These are phyloP conservation scores for Afroboletus lepidellus DNA, from an alignment of 1,284 basidiomycete species.

Conservation along the genomic window DNA sequence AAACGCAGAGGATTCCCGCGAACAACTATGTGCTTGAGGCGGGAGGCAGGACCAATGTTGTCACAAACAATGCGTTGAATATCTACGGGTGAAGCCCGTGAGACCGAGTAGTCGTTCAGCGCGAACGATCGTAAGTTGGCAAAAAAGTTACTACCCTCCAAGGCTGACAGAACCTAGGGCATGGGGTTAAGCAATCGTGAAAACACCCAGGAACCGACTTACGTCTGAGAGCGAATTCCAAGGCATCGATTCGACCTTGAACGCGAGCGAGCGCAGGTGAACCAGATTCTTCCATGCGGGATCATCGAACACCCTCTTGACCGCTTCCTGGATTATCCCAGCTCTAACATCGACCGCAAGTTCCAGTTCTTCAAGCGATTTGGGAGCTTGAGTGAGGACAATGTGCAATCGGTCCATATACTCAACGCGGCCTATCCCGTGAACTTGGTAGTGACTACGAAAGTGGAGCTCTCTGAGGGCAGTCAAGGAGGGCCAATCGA, in stretches of 20 bases:
- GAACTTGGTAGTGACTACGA: background rate
- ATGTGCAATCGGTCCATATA: background rate
- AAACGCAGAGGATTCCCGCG: background rate
- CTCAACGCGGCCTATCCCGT: background rate
- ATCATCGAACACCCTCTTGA: background rate
- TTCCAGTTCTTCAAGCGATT: slow-evolving; percentile 1
- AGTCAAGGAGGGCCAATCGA: background rate
- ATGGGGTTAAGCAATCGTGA: background rate
- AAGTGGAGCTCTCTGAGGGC: slow-evolving; percentile 5
- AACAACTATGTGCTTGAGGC: background rate
- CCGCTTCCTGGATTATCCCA: too few species aligned
- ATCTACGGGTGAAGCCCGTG: background rate
- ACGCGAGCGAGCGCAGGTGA: slow-evolving; percentile 10
- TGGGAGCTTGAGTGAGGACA: background rate
- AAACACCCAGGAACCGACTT: background rate
- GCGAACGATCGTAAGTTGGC: background rate
- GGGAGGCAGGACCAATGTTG: background rate
- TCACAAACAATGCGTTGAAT: background rate
- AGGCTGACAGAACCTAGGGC: too few species aligned
- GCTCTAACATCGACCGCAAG: background rate
- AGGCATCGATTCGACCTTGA: background rate
- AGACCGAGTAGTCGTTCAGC: background rate
- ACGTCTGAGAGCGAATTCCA: background rate
- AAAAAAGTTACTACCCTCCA: background rate
- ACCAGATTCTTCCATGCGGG: slow-evolving; percentile 2